phyloP scores from a whole-genome alignment of 352 stramenopile species.

The Phytopythium helicoides region DNA sequence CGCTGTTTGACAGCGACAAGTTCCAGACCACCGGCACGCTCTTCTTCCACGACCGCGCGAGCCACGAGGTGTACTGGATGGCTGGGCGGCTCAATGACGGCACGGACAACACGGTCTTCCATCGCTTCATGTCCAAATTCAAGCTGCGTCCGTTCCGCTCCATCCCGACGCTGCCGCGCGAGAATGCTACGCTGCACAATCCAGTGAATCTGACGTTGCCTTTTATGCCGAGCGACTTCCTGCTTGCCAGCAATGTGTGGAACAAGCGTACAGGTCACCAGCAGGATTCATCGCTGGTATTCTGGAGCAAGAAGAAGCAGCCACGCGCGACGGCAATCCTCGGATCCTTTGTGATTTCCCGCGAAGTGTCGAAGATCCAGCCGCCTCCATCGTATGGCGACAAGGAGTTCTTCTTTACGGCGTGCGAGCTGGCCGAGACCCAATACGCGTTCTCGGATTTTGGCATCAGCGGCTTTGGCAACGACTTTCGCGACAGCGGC shows the following conservation, averaged over 20 bases:
- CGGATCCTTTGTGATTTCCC: conserved; percentile 37
- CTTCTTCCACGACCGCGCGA: conserved; percentile 55
- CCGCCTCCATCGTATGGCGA: conserved; percentile 42
- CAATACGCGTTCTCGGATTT: conserved; percentile 50
- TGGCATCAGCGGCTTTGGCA: conserved; percentile 32
- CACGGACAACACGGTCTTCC: conserved; percentile 23
- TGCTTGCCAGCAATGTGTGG: conserved; percentile 45
- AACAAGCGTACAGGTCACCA: conserved; percentile 48
- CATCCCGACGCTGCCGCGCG: conserved; percentile 24
- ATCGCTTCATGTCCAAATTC: conserved; percentile 35
- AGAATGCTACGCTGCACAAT: conserved; percentile 13
- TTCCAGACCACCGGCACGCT: conserved; percentile 40
- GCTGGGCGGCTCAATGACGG: conserved; percentile 15
- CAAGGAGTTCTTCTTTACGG: conserved; percentile 58
- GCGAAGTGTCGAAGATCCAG: conserved; percentile 9
- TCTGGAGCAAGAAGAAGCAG: conserved; percentile 56
- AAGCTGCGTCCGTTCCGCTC: conserved; percentile 32
- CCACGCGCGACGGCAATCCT: conserved; percentile 46
- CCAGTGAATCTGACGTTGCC: conserved; percentile 10
- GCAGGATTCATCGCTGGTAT: conserved; percentile 47
- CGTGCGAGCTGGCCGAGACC: conserved; percentile 52
- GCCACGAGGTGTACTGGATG: conserved; percentile 29
- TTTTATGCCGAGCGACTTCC: conserved; percentile 36
- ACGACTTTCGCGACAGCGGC: conserved; percentile 19
- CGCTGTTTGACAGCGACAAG: conserved; percentile 30